These are phyloP conservation scores for Linnemannia schmuckeri DNA, from an alignment of 192 early-diverging fungal species.

Conservation along the genomic window DNA sequence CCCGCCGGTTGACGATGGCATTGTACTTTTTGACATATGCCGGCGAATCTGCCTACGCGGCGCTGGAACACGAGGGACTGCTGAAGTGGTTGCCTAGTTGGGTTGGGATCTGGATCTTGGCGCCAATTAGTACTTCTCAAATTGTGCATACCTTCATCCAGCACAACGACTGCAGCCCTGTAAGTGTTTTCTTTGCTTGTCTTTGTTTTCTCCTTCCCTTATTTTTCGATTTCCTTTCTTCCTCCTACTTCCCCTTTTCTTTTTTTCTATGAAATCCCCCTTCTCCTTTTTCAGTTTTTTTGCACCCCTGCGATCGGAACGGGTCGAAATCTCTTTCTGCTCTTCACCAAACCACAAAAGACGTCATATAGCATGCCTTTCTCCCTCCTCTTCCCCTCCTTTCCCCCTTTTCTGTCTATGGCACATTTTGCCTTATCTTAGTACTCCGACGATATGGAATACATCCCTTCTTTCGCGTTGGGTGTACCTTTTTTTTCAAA, in stretches of 20 bases:
- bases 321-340: neutral
- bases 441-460: no score
- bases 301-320: neutral
- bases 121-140: conserved; percentile 13
- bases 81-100: conserved; percentile 28
- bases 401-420: neutral
- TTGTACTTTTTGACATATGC: conserved; percentile 44
- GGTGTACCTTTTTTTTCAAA: no score
- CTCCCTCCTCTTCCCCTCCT: neutral
- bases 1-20: conserved; percentile 28
- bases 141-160: conserved; percentile 28
- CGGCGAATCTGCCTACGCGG: conserved; percentile 12
- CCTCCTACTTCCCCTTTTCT: neutral
- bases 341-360: neutral
- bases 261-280: neutral
- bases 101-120: conserved; percentile 38
- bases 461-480: no score
- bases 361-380: neutral
- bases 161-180: conserved; percentile 26
- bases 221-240: neutral
- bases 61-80: conserved; percentile 8
- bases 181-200: conserved; percentile 13
- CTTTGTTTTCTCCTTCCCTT: neutral
- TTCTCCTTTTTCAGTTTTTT: neutral
- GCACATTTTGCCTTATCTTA: neutral